phyloP scores from a whole-genome alignment of 805 yeast species.

The Zygosaccharomyces rouxii region DNA sequence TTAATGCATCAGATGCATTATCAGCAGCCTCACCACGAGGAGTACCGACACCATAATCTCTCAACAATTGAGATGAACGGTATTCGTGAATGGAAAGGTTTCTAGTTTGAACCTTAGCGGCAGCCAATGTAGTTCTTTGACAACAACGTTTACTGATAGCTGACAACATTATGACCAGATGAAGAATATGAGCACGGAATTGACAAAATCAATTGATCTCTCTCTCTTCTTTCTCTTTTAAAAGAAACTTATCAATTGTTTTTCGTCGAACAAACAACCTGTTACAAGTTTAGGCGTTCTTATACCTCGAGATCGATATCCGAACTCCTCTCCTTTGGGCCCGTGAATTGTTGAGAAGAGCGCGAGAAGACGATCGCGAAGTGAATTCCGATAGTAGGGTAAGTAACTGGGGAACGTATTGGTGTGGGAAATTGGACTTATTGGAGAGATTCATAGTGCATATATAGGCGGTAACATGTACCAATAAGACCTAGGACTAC shows the following conservation, averaged over 20 bases:
- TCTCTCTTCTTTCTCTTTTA: not conserved
- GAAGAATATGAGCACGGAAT: not conserved
- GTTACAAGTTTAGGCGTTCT: not conserved
- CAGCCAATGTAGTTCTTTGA: slow-evolving; percentile 3
- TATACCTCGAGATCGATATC: slow-evolving; percentile 3
- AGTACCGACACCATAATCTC: slow-evolving; percentile 79
- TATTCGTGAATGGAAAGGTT: slow-evolving; percentile 88
- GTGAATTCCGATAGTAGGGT: slow-evolving; percentile 4
- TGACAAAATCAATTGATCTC: not conserved
- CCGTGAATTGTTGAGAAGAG: slow-evolving; percentile 2
- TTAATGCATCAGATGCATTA: slow-evolving; percentile 82
- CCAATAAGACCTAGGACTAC: too few species aligned
- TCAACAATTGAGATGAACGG: slow-evolving; percentile 86
- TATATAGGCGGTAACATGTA: too few species aligned
- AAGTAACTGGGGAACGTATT: not conserved
- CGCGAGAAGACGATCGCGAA: slow-evolving; percentile 2
- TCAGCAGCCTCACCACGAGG: slow-evolving; percentile 90
- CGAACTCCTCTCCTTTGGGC: slow-evolving; percentile 6
- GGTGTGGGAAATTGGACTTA: not conserved
- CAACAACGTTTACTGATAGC: slow-evolving; percentile 13
- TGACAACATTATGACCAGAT: slow-evolving; percentile 8
- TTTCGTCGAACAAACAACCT: too few species aligned
- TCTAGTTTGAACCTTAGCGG: slow-evolving; percentile 42
- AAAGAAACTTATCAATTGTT: not conserved
- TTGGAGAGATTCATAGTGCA: not conserved